A percentile compares a stretch with the other conserved stretches of the same genome.
Conservation (phyloP, 2,329 filamentous ascomycete genomes). For the Penicillium paneum region DNA sequence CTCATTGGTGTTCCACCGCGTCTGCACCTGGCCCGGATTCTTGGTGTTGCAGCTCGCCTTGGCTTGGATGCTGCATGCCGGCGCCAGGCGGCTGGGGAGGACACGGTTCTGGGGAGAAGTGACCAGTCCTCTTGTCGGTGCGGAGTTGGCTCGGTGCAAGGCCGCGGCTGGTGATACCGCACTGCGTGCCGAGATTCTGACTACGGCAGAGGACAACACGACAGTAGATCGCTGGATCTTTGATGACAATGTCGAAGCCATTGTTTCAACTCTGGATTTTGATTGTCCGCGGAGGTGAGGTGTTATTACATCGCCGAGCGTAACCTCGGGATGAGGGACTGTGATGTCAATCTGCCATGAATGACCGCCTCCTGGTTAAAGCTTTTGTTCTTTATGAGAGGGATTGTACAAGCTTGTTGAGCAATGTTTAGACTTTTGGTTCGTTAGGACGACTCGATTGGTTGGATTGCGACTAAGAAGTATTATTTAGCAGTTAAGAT, state of each 20-base stretch:
- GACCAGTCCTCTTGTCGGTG: constrained; percentile 14
- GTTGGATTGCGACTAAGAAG: accelerated
- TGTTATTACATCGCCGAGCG: neutral
- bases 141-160: constrained; percentile 12
- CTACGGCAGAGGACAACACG: neutral
- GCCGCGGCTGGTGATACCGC: constrained; percentile 1
- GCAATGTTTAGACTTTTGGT: too few relatives aligned
- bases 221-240: constrained; percentile 12
- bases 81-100: neutral
- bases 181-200: constrained; percentile 9
- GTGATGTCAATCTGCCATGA: constrained; percentile 24
- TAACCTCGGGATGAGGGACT: neutral
- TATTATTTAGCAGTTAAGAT: neutral
- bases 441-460: too few relatives aligned
- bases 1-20: constrained; percentile 23
- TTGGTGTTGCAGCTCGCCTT: neutral
- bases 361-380: constrained; percentile 17
- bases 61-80: neutral
- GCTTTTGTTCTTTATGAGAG: neutral
- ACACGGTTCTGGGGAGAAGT: neutral
- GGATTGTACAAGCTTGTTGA: neutral
- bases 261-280: constrained; percentile 4
- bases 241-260: constrained; percentile 14
- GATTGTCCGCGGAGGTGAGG: neutral
- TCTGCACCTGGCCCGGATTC: constrained; percentile 3